These are phyloP conservation scores for Curvularia sp. DNA, from an alignment of 2,329 filamentous ascomycete genomes.

Conservation along the genomic window DNA sequence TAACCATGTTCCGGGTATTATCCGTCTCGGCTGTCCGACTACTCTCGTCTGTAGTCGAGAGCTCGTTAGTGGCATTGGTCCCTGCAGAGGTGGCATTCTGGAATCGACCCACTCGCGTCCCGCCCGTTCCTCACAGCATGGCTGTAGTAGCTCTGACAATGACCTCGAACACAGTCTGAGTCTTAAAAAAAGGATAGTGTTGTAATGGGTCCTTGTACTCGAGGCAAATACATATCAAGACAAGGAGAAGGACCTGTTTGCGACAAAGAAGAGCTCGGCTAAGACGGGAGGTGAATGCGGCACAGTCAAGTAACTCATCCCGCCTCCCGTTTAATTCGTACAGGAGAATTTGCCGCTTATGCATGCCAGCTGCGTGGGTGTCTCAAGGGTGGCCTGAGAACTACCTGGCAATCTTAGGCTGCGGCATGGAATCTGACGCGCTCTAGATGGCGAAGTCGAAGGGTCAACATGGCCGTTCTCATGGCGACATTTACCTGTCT, in stretches of 20 bases:
- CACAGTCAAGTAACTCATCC: not conserved
- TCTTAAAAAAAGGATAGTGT: not conserved
- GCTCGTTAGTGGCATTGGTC: not conserved
- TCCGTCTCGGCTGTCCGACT: not conserved
- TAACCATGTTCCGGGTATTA: not conserved
- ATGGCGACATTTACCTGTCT: not conserved
- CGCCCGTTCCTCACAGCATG: not conserved
- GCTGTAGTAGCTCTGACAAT: not conserved
- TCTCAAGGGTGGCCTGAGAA: not conserved
- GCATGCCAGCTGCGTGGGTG: not conserved
- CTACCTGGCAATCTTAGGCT: not conserved
- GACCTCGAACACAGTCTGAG: not conserved
- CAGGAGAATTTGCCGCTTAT: slow-evolving; percentile 4
- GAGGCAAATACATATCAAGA: not conserved
- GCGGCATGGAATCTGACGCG: not conserved
- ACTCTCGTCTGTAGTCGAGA: not conserved
- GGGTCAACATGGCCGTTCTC: not conserved
- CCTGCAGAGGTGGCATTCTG: not conserved
- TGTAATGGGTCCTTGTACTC: not conserved
- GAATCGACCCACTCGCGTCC: not conserved
- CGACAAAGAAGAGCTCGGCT: no score
- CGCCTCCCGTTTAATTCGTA: not conserved
- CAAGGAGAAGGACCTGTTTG: not conserved
- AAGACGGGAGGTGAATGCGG: not conserved
- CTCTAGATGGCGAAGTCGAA: not conserved